phyloP scores from a whole-genome alignment of 2,329 filamentous ascomycete species.

The Chaetothyriales sp. region DNA sequence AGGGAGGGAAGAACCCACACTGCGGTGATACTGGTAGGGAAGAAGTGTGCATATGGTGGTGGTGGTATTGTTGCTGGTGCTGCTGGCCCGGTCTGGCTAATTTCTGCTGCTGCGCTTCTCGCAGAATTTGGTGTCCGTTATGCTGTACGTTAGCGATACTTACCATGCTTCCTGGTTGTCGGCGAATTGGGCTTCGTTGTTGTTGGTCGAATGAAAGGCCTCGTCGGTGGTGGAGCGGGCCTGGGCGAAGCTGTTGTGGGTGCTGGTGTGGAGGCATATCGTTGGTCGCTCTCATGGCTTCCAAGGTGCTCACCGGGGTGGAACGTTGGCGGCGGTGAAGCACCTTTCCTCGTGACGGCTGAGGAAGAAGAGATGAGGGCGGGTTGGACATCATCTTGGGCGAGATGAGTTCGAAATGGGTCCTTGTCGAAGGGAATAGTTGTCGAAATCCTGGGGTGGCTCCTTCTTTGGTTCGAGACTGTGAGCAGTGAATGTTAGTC shows the following conservation, averaged over 20 bases:
- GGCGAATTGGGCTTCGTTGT: conserved; percentile 24
- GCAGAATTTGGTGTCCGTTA: conserved; percentile 63
- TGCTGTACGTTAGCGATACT: conserved; percentile 41
- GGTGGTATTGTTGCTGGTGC: conserved; percentile 21
- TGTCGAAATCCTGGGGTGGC: conserved; percentile 34
- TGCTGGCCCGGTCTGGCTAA: conserved; percentile 60
- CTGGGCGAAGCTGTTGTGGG: conserved; percentile 1
- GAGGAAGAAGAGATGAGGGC: conserved; percentile 53
- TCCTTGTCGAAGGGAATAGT: conserved; percentile 32
- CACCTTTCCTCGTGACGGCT: conserved; percentile 39
- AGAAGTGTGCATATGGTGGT: conserved; percentile 1
- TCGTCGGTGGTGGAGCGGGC: conserved; percentile 55
- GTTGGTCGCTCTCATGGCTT: conserved; percentile 54
- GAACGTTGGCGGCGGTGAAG: conserved; percentile 79
- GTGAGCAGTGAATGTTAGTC: conserved; percentile 1
- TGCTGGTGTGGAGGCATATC: conserved; percentile 32
- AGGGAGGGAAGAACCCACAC: conserved; percentile 13
- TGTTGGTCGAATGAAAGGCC: conserved; percentile 51
- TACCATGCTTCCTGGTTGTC: conserved; percentile 19
- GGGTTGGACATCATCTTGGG: conserved; percentile 69
- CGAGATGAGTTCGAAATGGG: conserved; percentile 52
- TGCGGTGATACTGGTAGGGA: conserved; percentile 26
- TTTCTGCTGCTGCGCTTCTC: conserved; percentile 81
- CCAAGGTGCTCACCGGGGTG: conserved; percentile 57
- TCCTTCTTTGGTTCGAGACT: conserved; percentile 28